These are phyloP conservation scores for Phaseolus lunatus DNA, from an alignment of 306 rosid genomes.

Conservation along the genomic window DNA sequence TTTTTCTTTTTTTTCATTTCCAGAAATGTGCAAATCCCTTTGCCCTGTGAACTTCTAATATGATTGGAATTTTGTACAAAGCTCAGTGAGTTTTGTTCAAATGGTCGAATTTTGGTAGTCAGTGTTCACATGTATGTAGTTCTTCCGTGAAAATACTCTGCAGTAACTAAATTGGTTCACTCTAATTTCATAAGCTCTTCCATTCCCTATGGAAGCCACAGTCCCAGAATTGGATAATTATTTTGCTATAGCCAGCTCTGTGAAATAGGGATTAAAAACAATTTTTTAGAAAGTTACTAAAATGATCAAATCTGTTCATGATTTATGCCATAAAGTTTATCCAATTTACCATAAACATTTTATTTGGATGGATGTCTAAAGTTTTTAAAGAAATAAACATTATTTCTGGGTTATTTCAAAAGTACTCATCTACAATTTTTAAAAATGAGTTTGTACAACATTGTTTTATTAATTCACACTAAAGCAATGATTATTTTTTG, in stretches of 20 bases:
- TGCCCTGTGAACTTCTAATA: slow-evolving; percentile 23
- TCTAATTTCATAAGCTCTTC: neutral
- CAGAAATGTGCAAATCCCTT: slow-evolving; percentile 29
- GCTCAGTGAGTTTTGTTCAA: slow-evolving; percentile 44
- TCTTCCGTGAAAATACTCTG: slow-evolving; percentile 40
- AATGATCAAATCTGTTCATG: neutral
- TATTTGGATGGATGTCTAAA: neutral
- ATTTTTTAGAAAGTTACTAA: neutral
- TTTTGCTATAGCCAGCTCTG: neutral
- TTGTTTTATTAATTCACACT: too few species aligned
- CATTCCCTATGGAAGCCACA: neutral
- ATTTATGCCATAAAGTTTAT: neutral
- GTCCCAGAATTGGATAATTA: neutral
- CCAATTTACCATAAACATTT: neutral
- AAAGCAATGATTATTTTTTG: too few species aligned
- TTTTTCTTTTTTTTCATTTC: neutral
- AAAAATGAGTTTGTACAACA: too few species aligned
- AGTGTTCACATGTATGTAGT: slow-evolving; percentile 23
- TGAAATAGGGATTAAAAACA: neutral
- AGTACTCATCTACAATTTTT: too few species aligned
- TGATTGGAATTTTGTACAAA: slow-evolving; percentile 53
- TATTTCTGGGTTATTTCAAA: too few species aligned
- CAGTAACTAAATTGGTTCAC: slow-evolving; percentile 23
- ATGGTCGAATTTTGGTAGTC: slow-evolving; percentile 12
- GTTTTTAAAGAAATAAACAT: too few species aligned